Conservation (phyloP, 192 early-diverging fungal species). For the Podila verticillata region DNA sequence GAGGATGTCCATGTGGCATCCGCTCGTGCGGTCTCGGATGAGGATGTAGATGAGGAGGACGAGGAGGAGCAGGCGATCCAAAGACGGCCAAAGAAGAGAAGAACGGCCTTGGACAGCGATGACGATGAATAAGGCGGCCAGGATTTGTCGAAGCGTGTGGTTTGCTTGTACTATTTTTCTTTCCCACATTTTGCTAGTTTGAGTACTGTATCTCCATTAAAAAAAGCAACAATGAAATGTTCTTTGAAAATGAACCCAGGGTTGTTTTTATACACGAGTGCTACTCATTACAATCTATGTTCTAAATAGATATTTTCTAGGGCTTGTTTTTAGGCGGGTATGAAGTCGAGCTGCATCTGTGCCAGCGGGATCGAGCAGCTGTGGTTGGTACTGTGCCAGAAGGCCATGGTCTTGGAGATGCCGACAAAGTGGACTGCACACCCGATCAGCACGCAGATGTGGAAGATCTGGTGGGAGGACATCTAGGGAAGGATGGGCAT, state of each 20-base stretch:
- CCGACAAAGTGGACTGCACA: slow-evolving; percentile 79
- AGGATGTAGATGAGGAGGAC: slow-evolving; percentile 38
- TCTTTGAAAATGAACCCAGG: neutral
- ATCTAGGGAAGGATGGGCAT: slow-evolving; percentile 39
- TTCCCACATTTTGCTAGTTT: too few relatives aligned
- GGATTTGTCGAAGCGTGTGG: too few relatives aligned
- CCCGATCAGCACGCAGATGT: slow-evolving; percentile 81
- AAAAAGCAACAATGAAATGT: neutral
- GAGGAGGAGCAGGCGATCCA: slow-evolving; percentile 48
- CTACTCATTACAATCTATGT: neutral
- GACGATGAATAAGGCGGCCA: slow-evolving; percentile 18
- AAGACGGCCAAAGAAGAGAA: slow-evolving; percentile 50
- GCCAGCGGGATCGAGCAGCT: slow-evolving; percentile 25
- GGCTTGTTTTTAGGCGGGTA: too few relatives aligned
- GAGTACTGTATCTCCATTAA: slow-evolving; percentile 5
- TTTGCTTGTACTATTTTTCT: too few relatives aligned
- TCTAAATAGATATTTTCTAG: too few relatives aligned
- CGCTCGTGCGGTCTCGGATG: slow-evolving; percentile 18
- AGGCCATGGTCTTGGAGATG: slow-evolving; percentile 65
- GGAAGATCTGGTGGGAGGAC: slow-evolving; percentile 93
- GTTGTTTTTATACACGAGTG: neutral
- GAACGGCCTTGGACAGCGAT: slow-evolving; percentile 50
- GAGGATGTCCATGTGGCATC: slow-evolving; percentile 18
- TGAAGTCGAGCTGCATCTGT: slow-evolving; percentile 6
- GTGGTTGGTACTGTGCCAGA: slow-evolving; percentile 55